Percentiles rank a stretch among this genome's conserved stretches.
These are phyloP conservation scores for Chrysanthemum makinoi DNA, from an alignment of 129 eudicot genomes.

Conservation along the genomic window DNA sequence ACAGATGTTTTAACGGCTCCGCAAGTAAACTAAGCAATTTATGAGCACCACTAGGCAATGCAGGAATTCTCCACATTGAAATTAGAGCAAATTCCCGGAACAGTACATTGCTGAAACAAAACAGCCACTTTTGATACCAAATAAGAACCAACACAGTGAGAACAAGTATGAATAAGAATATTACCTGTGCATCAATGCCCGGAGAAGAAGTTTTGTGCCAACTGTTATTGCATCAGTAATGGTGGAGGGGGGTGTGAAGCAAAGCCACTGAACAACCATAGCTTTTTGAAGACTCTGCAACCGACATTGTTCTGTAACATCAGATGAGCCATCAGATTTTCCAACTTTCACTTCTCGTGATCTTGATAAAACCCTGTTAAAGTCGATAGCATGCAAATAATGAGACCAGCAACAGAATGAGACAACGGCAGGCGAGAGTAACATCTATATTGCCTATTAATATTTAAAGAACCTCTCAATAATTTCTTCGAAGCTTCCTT, in stretches of 20 bases:
- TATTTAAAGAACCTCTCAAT: constrained; percentile 62
- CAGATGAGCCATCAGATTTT: constrained; percentile 57
- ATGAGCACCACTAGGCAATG: constrained; percentile 90
- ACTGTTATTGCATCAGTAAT: constrained; percentile 57
- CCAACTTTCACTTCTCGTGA: constrained; percentile 67
- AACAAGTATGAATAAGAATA: background rate
- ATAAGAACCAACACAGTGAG: constrained; percentile 13
- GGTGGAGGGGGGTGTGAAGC: constrained; percentile 78
- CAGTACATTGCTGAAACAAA: constrained; percentile 62
- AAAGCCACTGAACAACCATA: constrained; percentile 74
- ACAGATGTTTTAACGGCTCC: constrained; percentile 78
- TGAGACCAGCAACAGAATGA: constrained; percentile 1
- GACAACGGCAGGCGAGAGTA: background rate
- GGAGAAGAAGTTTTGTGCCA: constrained; percentile 63
- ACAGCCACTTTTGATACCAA: background rate
- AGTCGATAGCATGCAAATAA: constrained; percentile 9
- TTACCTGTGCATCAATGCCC: constrained; percentile 87
- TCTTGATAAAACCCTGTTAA: constrained; percentile 71
- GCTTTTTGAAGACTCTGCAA: constrained; percentile 84
- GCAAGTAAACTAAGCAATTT: constrained; percentile 89
- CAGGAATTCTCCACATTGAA: constrained; percentile 99
- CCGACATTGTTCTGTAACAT: constrained; percentile 81
- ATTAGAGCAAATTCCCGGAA: constrained; percentile 91
- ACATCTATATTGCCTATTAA: background rate
- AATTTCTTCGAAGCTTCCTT: constrained; percentile 92